Base-by-base conservation (phyloP, 352 stramenopile species). In the Globisporangium iwayamae region DNA sequence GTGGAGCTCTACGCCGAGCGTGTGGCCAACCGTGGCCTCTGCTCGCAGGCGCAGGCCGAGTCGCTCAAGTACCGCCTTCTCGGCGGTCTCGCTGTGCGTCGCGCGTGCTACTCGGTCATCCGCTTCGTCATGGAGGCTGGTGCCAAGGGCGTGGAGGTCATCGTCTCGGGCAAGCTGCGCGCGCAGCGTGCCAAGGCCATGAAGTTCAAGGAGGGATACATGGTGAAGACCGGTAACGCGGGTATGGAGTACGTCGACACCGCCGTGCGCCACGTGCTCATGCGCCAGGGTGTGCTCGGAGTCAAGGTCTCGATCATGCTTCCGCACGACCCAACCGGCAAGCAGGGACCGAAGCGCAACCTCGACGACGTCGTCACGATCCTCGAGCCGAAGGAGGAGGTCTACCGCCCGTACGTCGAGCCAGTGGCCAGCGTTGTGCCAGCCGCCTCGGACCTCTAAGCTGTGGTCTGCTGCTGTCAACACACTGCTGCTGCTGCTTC, bases 201-300 rank as follows among this genome's bases (percentile, higher is more conserved):
- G 97, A 99, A 99, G 87, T 99, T 99, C 86, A 97, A 98, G 74
- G 97, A 99, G 70, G 98, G 98, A 53, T 99, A 99, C 93, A 99
- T 99, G 97, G 98, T 99, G 87, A 99, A 99, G 92, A 99, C 96
- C 36, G 98, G 98, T 86, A 98, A 99, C 81, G 96, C 97, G 50
- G 96, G 93, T 75, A 79, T 91, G 69, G 97, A 99, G 65, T 99
- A 99, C 91, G 98, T 99, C 62, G 97, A 99, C 87, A 92, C 85
- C 68, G 98, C 97, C 57, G 96, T 99, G 62, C 93, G 97, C 76
- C 97, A 99, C 92, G 97, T 99, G 48, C 80, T 99, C 47, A 99
- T 99, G 97, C 91, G 97, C 77, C 98, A 99, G 87, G 98, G 98
- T 77, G 96, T 99, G 68, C 93, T 99, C 71, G 98, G 98, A 78